Evolutionary conservation across 1,139 yeast genomes (phyloP).

Genomic region (Entelexis sorbosivorans): DNA sequence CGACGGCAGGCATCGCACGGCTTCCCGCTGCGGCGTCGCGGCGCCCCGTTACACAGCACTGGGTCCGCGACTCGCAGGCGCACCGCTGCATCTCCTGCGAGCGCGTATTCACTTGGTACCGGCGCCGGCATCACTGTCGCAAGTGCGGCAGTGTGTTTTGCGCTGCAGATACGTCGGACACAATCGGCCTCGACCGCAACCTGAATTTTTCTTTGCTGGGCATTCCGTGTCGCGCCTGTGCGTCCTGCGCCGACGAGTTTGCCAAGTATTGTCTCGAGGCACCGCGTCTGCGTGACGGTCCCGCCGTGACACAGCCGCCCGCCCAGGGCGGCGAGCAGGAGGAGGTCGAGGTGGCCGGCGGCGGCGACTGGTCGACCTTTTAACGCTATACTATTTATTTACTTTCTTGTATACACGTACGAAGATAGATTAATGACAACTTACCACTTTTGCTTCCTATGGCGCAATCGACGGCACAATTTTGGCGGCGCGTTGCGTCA

Average conservation of each 20-base stretch:
- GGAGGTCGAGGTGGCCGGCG: constrained; percentile 16
- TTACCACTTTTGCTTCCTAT: background rate
- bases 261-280: constrained; percentile 21
- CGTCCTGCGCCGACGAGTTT: constrained; percentile 54
- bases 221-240: constrained; percentile 67
- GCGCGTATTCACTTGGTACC: constrained; percentile 38
- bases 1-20: background rate
- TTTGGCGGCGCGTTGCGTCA: no score
- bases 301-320: constrained; percentile 18
- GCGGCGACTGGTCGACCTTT: constrained; percentile 36
- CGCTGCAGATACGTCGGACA: constrained; percentile 45
- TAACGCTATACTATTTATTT: constrained; percentile 18
- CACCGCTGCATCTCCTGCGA: constrained; percentile 59
- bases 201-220: constrained; percentile 67
- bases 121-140: constrained; percentile 87
- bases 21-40: constrained; percentile 16
- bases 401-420: background rate
- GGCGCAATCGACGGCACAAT: background rate
- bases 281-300: constrained; percentile 32
- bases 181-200: constrained; percentile 53
- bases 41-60: constrained; percentile 56
- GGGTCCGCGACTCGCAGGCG: constrained; percentile 65
- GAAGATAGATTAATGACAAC: background rate
- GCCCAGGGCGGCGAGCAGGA: constrained; percentile 17
- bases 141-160: constrained; percentile 90